Conservation (phyloP, 305 asterid species). For the Solanum chacoense region DNA sequence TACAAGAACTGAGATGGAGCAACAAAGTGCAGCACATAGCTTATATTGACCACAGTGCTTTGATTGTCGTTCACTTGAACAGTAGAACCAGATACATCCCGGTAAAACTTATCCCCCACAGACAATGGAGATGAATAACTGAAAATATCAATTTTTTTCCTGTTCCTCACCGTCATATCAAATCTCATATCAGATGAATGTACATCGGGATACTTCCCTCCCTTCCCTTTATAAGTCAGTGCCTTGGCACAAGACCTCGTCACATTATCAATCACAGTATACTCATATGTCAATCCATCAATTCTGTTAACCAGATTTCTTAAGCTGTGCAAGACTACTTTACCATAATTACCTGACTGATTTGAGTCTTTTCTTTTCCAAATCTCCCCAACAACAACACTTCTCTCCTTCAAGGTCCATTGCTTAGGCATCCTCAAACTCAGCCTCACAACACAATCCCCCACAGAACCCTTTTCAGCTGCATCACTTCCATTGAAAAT, state of each 20-base stretch:
- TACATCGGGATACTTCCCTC: constrained; percentile 45
- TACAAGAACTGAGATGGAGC: constrained; percentile 38
- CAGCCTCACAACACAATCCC: constrained; percentile 65
- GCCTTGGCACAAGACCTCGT: constrained; percentile 42
- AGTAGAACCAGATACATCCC: constrained; percentile 10
- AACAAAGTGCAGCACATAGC: constrained; percentile 48
- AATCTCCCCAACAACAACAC: constrained; percentile 60
- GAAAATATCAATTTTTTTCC: constrained; percentile 34
- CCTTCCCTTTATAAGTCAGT: constrained; percentile 27
- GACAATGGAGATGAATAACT: constrained; percentile 63
- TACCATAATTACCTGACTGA: constrained; percentile 54
- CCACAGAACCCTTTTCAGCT: constrained; percentile 25
- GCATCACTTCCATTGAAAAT: constrained; percentile 45
- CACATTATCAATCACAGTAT: constrained; percentile 43
- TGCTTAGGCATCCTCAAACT: constrained; percentile 61
- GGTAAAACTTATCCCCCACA: constrained; percentile 35
- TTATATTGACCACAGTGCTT: constrained; percentile 33
- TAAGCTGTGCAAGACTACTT: constrained; percentile 30
- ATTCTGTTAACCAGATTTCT: constrained; percentile 20
- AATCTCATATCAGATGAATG: constrained; percentile 67
- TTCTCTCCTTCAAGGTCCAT: constrained; percentile 66
- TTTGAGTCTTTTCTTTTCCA: constrained; percentile 60
- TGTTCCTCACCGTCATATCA: constrained; percentile 39
- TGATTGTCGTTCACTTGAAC: constrained; percentile 23
- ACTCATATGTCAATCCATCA: constrained; percentile 42